Evolutionary conservation across 306 rosid genomes (phyloP), one percentile per base, ranked within the genome.

Genomic region (Oxytropis ochrocephala): DNA sequence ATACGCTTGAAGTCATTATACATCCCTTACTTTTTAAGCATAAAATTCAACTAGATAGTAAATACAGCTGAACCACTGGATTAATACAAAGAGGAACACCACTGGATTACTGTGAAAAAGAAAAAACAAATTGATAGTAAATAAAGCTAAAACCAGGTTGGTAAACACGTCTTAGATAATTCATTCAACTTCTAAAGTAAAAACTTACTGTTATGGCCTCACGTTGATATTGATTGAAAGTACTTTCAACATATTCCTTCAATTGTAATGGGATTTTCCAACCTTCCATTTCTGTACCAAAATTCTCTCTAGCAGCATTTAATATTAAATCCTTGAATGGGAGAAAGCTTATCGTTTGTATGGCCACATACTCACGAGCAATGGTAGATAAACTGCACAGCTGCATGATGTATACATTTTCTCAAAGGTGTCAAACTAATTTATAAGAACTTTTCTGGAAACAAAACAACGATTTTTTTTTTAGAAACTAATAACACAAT

Each of bases 331-430:
- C 98, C 84, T 75, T 88, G 78, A 86, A 93, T n/a, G 87, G 91
- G 55, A 90, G 89, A 74, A 69, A 77, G 41, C 82, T 58, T 74
- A 93, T 74, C 6, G 94, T 82, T 76, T 78, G 81, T 42, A 93
- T 29, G 24, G 97, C 97, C 72, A 82, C 21, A 84, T 88, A 93
- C 81, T 93, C 97, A 67, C 94, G 94, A 67, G 84, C 88, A 64
- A 84, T 88, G 30, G 98, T 93, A 36, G 98, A 93, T 77, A 93
- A 81, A 80, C 88, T 93, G 91, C 98, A 88, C 38, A 88, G 73
- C 98, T 93, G 82, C 85, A 83, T 64, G 42, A 77, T 67, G 27
- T 21, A 1, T 27, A 29, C 59, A 67, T 55, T 58, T 51, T 41
- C n/a, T 35, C 62, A 61, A 73, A 47, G 50, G 63, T 18, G 63